Evolutionary conservation across 306 rosid species (phyloP), one percentile per base, ranked within the genome.

Genomic region (Vigna unguiculata): DNA sequence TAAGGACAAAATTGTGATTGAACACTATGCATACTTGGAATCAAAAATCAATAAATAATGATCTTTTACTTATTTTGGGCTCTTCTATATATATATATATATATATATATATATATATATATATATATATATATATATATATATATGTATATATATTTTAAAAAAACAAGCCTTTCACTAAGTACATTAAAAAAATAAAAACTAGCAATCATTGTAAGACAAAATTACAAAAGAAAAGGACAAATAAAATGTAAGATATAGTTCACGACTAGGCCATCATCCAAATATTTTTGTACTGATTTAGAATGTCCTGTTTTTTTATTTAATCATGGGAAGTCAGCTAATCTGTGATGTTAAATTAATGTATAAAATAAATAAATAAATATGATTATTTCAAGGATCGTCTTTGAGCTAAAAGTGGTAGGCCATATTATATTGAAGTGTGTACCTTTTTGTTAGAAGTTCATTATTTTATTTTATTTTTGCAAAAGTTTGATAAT

Each of bases 311-410:
- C 19, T 49, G 16, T 32, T 11, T 16, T 15, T 32, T 10, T 24
- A 51, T 32, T 51, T 36, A 51, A 17, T 19, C 34, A 51, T 49
- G 47, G 17, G n/a, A 48, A 49, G 7, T 28, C 30, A 9, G 19
- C 30, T 21, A 9, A 15, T 21, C 19, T 65, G 36, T 41, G 38
- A 65, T 40, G 71, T 65, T 65, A 65, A 21, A 41, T 65, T 41
- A 11, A 65, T 40, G 21, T 19, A 65, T 41, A 40, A 62, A 62
- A 62, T 34, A 34, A 7, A 38, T 60, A 60, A 64, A n/a, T 40
- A 19, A 40, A 65, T 20, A 19, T 20, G 52, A 65, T 41, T 20
- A 21, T 41, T 40, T 65, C 71, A 41, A 40, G 32, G 52, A 65
- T 8, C 19, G 0, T 40, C n/a, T 36, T 15, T 46, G 46, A 61